phyloP scores from a whole-genome alignment of 1,139 yeast species.

The Diutina neorugosa region DNA sequence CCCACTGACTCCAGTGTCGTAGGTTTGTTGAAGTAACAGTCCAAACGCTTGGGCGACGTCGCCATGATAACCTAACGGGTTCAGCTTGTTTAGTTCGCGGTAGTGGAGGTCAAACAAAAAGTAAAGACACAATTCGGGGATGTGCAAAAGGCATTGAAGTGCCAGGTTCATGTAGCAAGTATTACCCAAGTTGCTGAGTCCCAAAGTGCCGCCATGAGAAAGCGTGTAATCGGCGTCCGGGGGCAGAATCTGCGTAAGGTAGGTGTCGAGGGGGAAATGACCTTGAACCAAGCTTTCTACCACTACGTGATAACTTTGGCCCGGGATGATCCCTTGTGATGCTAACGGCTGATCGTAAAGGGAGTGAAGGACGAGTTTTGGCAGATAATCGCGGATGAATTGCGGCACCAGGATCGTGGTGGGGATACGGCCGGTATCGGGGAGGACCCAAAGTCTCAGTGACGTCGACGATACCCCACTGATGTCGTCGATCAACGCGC shows the following conservation, averaged over 20 bases:
- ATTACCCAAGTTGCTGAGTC: conserved; percentile 77
- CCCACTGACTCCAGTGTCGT: conserved; percentile 20
- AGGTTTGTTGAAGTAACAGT: conserved; percentile 46
- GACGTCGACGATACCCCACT: conserved; percentile 10
- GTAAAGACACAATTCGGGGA: conserved; percentile 73
- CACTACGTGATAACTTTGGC: conserved; percentile 16
- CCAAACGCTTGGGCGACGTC: conserved; percentile 71
- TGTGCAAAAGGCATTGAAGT: conserved; percentile 76
- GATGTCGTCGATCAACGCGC: conserved; percentile 19
- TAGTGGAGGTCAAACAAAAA: conserved; percentile 53
- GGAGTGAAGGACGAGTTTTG: conserved; percentile 18
- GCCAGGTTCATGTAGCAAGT: conserved; percentile 98
- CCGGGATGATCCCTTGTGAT: conserved; percentile 19
- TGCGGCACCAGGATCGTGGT: conserved; percentile 14
- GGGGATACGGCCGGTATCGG: conserved; percentile 15
- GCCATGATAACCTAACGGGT: conserved; percentile 82
- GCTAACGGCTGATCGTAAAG: conserved; percentile 16
- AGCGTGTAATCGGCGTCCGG: neutral
- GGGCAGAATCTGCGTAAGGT: neutral
- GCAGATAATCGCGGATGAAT: conserved; percentile 20
- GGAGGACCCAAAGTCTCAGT: conserved; percentile 29
- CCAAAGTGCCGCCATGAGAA: conserved; percentile 15
- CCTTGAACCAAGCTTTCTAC: conserved; percentile 26
- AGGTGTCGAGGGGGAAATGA: conserved; percentile 9
- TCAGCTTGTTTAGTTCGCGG: conserved; percentile 56